Conservation (phyloP, 2,329 filamentous ascomycete genomes). For the Aspergillus caelatus region DNA sequence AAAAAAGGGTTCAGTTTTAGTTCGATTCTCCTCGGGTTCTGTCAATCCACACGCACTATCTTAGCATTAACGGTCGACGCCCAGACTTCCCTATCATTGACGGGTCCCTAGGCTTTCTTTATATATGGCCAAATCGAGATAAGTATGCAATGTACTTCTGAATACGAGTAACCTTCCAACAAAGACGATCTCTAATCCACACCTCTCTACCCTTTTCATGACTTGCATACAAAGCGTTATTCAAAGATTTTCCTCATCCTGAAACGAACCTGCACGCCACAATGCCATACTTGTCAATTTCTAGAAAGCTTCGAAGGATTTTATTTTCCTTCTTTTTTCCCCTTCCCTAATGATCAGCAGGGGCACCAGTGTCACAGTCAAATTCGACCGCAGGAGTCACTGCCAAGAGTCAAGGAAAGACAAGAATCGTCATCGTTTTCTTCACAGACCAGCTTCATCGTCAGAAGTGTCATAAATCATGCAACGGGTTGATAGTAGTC, state of each 20-base stretch:
- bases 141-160: background rate
- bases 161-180: background rate
- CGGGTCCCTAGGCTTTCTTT: background rate
- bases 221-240: constrained; percentile 5
- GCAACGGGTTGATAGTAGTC: background rate
- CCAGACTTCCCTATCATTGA: constrained; percentile 5
- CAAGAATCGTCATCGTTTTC: background rate
- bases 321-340: background rate
- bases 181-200: constrained; percentile 2
- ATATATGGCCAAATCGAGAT: background rate
- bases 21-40: constrained; percentile 13
- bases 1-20: constrained; percentile 12
- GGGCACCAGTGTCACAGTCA: background rate
- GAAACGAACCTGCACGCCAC: constrained; percentile 4
- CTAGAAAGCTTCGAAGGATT: background rate
- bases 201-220: background rate
- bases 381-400: background rate
- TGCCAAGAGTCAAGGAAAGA: constrained; percentile 3
- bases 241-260: background rate
- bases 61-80: constrained; percentile 11
- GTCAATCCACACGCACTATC: constrained; percentile 7
- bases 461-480: background rate
- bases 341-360: background rate
- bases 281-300: constrained; percentile 4
- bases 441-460: background rate